Base-by-base conservation (phyloP, 495 filamentous ascomycete genomes). In the Achaetomiella virescens region DNA sequence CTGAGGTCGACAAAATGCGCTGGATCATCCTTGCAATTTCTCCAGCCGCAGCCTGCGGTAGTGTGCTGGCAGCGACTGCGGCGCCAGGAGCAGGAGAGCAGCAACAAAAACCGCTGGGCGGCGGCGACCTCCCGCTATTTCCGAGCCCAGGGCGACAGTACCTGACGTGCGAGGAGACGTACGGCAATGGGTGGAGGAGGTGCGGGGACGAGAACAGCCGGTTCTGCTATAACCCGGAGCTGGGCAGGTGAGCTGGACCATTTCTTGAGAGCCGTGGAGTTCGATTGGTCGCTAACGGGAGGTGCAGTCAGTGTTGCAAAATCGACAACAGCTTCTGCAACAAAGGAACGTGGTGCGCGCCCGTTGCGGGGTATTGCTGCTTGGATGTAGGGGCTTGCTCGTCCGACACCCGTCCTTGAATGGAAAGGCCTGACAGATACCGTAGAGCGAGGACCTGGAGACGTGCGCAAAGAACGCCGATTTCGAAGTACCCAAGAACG, bases 351-450 rank as follows among this genome's bases (percentile, higher is more conserved):
- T 70, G 64, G 35, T 76, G 72, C 48, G 72, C 74, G 15, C 71
- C 74, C 1, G 66, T 72, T 1, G 70, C 68, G 8, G 72, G 72
- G 4, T 74, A 66, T 43, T 76, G 74, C 36, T 77, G 74, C 49
- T 47, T 64, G 5, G 66, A 73, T 24, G 71, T 75, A 64, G 22
- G 67, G 43, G n/a, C 10, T 37, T 7, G 12, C n/a, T n/a, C n/a
- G n/a, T n/a, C n/a, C n/a, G n/a, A n/a, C n/a, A n/a, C n/a, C n/a
- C n/a, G n/a, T n/a, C n/a, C n/a, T n/a, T n/a, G 41, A 35, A 6
- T 11, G 20, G 27, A 11, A 54, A 40, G 11, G 49, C n/a, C 48
- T 64, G 56, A 60, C 62, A 25, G 29, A 62, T 33, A 49, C 14
- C 21, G 20, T 27, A 76, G 72, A 62, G 61, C 52, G 70, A 74